These are phyloP conservation scores for Raddia guianensis DNA, from an alignment of 176 grass and related monocot species.

Conservation along the genomic window DNA sequence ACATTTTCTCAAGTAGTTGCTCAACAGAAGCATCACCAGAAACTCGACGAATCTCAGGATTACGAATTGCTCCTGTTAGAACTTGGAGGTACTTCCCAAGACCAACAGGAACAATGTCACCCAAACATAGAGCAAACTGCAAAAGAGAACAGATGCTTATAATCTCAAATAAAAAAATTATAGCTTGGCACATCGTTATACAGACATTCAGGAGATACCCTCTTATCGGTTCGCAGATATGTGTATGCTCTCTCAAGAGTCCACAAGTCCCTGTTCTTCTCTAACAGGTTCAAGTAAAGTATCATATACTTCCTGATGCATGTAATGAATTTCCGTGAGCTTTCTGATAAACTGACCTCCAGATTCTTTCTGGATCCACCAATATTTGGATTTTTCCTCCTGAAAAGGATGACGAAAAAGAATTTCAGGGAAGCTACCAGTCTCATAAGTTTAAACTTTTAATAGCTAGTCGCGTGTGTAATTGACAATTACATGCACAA, in stretches of 20 bases:
- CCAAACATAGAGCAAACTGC: conserved; percentile 91
- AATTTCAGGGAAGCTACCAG: conserved; percentile 27
- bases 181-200: conserved; percentile 22
- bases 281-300: conserved; percentile 85
- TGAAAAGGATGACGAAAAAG: conserved; percentile 40
- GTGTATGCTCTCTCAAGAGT: conserved; percentile 88
- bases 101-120: conserved; percentile 78
- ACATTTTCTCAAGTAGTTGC: conserved; percentile 93
- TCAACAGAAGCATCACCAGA: conserved; percentile 61
- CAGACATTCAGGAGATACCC: conserved; percentile 52
- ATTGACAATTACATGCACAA: conserved; percentile 17
- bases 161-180: conserved; percentile 21
- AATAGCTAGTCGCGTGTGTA: not conserved
- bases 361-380: conserved; percentile 84
- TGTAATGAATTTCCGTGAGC: conserved; percentile 95
- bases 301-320: conserved; percentile 95
- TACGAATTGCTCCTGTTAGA: conserved; percentile 68
- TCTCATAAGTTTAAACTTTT: not conserved
- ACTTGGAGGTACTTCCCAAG: conserved; percentile 96
- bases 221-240: conserved; percentile 87
- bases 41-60: conserved; percentile 49
- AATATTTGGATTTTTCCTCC: conserved; percentile 87
- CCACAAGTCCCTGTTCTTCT: conserved; percentile 78
- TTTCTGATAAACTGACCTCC: conserved; percentile 98
- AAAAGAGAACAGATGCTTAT: conserved; percentile 29